Evolutionary conservation across 2,329 filamentous ascomycete species (phyloP).

Genomic region (Talaromyces amestolkiae): DNA sequence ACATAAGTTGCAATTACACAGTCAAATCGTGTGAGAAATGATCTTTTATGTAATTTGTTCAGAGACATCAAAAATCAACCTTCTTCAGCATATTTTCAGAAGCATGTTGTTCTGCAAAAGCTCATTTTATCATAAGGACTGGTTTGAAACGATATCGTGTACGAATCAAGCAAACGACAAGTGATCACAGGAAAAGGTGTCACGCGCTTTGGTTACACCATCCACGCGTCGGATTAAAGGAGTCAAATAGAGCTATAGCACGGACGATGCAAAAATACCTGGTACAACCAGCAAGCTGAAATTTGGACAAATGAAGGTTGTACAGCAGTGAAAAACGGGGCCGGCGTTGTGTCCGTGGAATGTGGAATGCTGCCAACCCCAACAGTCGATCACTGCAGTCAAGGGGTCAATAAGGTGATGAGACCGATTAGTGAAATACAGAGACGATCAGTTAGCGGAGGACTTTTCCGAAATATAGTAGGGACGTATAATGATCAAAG

Average conservation of each 20-base stretch:
- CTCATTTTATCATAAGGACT: background rate
- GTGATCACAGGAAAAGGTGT: background rate
- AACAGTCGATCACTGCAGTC: background rate
- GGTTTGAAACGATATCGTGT: background rate
- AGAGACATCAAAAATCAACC: background rate
- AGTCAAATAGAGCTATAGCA: background rate
- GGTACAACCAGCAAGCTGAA: background rate
- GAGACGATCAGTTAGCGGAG: background rate
- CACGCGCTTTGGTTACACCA: background rate
- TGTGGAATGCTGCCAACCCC: slow-evolving; percentile 7
- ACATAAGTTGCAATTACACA: background rate
- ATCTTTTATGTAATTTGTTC: background rate
- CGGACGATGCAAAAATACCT: background rate
- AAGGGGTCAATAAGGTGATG: background rate
- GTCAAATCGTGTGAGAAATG: background rate
- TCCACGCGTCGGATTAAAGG: background rate
- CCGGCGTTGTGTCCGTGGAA: background rate
- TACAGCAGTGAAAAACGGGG: background rate
- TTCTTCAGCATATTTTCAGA: background rate
- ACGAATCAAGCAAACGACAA: background rate
- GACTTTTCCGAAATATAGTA: background rate
- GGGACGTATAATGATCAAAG: background rate
- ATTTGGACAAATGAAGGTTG: background rate
- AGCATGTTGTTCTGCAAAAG: background rate
- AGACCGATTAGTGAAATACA: background rate